phyloP scores from a whole-genome alignment of 1,139 yeast genomes.

The Nakaseomyces kungkrabaensis region DNA sequence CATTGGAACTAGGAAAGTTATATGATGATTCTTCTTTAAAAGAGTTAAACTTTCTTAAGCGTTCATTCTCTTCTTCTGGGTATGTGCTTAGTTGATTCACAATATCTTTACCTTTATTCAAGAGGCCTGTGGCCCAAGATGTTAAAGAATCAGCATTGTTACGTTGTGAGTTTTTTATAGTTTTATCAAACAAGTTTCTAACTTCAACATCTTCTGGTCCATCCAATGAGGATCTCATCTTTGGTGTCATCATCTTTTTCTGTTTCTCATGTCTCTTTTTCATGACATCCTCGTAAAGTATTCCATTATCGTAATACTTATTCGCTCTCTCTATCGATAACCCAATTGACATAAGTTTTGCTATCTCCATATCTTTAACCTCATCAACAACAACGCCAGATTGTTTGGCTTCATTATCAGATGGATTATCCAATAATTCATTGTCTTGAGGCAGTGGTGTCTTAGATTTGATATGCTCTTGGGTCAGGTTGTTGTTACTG shows the following conservation, averaged over 20 bases:
- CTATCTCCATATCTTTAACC: constrained; percentile 28
- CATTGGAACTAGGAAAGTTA: not conserved
- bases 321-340: constrained; percentile 17
- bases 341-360: constrained; percentile 27
- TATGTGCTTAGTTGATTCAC: constrained; percentile 20
- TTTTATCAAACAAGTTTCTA: constrained; percentile 5
- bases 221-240: not conserved
- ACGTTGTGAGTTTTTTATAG: not conserved
- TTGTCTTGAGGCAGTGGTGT: not conserved
- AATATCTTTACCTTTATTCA: constrained; percentile 23
- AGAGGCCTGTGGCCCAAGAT: constrained; percentile 18
- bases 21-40: not conserved
- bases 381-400: constrained; percentile 20
- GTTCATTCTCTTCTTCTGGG: constrained; percentile 16
- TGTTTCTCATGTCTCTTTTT: constrained; percentile 1
- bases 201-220: not conserved
- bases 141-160: constrained; percentile 6
- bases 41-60: constrained; percentile 8
- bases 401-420: not conserved
- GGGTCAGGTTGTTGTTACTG: not conserved
- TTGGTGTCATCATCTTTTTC: not conserved
- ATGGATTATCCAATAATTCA: not conserved
- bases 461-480: not conserved
- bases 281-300: constrained; percentile 18
- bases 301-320: constrained; percentile 19